Percentiles rank a stretch among this genome's conserved stretches.
These are phyloP conservation scores for Solanum ossicruentum DNA, from an alignment of 257 asterid genomes.

Conservation along the genomic window DNA sequence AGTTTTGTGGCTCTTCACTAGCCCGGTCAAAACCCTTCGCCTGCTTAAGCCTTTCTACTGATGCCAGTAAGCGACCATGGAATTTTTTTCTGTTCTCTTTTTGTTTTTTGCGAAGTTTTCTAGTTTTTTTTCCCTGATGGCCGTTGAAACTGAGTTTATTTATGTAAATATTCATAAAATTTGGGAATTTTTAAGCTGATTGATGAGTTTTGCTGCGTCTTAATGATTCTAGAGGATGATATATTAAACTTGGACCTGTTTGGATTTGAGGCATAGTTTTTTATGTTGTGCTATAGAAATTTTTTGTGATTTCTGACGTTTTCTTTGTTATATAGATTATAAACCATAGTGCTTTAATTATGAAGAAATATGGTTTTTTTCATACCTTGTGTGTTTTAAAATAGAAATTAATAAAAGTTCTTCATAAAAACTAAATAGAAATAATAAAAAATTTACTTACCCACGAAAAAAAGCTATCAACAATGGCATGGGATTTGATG, in stretches of 20 bases:
- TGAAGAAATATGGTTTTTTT: neutral
- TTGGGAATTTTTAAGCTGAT: neutral
- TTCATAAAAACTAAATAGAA: too few relatives aligned
- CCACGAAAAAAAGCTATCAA: neutral
- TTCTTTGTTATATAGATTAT: neutral
- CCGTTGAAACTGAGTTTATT: neutral
- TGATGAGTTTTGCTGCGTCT: neutral
- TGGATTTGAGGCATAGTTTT: neutral
- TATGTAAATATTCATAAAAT: neutral
- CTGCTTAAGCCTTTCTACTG: conserved; percentile 36
- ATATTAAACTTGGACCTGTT: neutral
- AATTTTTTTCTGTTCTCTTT: neutral
- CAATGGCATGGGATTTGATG: neutral
- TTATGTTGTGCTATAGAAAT: neutral
- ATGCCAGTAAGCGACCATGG: conserved; percentile 10
- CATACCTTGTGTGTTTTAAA: neutral
- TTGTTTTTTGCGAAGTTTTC: neutral
- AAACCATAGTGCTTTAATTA: neutral
- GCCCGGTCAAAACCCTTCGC: conserved; percentile 35
- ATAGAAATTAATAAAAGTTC: too few relatives aligned
- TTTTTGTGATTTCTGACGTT: neutral
- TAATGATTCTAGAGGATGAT: neutral
- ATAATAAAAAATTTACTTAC: neutral
- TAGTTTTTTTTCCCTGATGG: neutral
- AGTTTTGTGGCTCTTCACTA: neutral